Base-by-base conservation (phyloP, 208 protist genomes). In the Wallacemonas rigidus region DNA sequence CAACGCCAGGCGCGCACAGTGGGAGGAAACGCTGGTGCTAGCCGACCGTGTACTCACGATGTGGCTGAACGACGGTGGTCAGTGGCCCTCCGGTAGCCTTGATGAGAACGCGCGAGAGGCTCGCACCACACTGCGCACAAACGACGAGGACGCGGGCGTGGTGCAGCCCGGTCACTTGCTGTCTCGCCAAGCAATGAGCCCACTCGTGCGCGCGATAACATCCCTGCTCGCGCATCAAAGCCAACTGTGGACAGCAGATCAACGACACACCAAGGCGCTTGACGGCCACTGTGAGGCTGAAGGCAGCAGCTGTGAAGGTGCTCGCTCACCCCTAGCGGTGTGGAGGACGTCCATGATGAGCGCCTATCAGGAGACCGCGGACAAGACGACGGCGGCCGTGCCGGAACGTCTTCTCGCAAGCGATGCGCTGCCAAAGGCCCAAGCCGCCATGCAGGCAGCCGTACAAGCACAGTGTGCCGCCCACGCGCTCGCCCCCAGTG, bases 21-120 rank as follows among this genome's bases (percentile, higher is more conserved):
- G 69, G 47, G 6, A 70, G 51, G 53, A 70, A 14, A 51, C 71
- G 12, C 51, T 75, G 41, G 11, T 70, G 51, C 50, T 75, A 9
- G 64, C 71, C 4, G 26, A 36, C 35, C 71, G 71, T 3, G n/a
- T 75, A 17, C 53, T 75, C 26, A 8, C 3, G 9, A 8, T 64
- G 61, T 75, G 71, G 71, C 11, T n/a, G 44, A 41, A 40, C 41
- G 43, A 38, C 38, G 54, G 41, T 38, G 71, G 71, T 54, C 39
- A 3, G 17, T 51, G 61, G 9, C 39, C 26, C 36, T 12, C 71
- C 2, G 48, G 4, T 45, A 15, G 55, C 4, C 55, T 74, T 4
- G 6, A 8, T 4, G 69, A 67, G 9, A 8, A 40, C 17, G 69
- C 36, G 15, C 38, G n/a, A 14, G 15, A 51, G 44, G 55, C 48